These are phyloP conservation scores for Candida glucosophila DNA, from an alignment of 1,139 yeast genomes.

Conservation along the genomic window DNA sequence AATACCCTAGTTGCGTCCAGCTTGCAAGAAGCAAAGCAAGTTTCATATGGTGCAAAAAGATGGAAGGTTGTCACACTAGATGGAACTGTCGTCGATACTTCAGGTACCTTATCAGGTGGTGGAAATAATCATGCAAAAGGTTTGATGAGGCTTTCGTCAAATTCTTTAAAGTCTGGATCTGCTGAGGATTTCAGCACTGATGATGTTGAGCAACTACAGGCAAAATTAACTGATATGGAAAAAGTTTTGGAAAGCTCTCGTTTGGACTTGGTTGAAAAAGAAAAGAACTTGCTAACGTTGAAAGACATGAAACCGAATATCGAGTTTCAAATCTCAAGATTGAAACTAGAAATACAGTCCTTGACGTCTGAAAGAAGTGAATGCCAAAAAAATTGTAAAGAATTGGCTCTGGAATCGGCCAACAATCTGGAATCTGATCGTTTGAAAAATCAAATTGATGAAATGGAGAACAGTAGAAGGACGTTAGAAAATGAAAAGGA, in stretches of 20 bases:
- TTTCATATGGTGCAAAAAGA: conserved; percentile 77
- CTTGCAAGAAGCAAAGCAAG: conserved; percentile 72
- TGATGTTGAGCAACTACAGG: conserved; percentile 47
- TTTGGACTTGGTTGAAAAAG: conserved; percentile 51
- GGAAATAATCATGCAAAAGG: conserved; percentile 63
- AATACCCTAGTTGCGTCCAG: conserved; percentile 84
- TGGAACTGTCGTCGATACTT: conserved; percentile 88
- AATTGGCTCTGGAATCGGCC: conserved; percentile 14
- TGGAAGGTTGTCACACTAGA: conserved; percentile 89
- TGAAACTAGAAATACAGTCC: conserved; percentile 59
- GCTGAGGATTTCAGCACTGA: conserved; percentile 25
- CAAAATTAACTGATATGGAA: conserved; percentile 50
- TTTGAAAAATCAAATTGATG: conserved; percentile 25
- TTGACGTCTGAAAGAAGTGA: conserved; percentile 40
- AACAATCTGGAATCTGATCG: too few species aligned
- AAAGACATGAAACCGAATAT: conserved; percentile 64
- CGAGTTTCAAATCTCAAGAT: conserved; percentile 53
- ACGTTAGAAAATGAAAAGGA: conserved; percentile 28
- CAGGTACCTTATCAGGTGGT: conserved; percentile 98
- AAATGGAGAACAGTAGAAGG: conserved; percentile 29
- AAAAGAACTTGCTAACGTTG: conserved; percentile 45
- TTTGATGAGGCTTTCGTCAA: conserved; percentile 44
- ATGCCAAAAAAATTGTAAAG: conserved; percentile 28
- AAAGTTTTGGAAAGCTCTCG: conserved; percentile 43
- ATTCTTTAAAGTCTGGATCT: conserved; percentile 13